These are phyloP conservation scores for Xylariaceae sp. DNA, from an alignment of 2,329 filamentous ascomycete species.

Conservation along the genomic window DNA sequence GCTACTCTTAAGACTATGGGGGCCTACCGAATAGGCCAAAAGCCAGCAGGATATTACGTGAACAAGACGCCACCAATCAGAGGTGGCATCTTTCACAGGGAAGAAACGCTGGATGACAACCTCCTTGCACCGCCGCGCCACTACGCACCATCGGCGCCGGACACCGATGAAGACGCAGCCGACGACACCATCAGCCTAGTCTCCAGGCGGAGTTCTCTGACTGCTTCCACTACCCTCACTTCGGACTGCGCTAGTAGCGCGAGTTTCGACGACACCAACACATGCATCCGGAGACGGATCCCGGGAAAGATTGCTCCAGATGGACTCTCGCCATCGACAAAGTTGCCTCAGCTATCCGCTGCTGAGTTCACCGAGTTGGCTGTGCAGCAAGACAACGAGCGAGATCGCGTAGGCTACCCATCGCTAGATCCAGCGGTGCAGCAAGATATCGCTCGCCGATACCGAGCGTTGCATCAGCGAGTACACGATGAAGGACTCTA, in stretches of 20 bases:
- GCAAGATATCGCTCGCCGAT: slow-evolving; percentile 59
- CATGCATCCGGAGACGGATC: neutral
- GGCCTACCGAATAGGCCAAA: slow-evolving; percentile 63
- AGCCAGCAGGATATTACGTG: slow-evolving; percentile 57
- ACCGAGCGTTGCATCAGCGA: slow-evolving; percentile 60
- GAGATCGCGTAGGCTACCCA: slow-evolving; percentile 51
- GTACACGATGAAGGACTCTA: slow-evolving; percentile 63
- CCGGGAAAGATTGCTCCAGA: neutral
- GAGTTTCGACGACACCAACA: too few relatives aligned
- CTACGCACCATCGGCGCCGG: neutral
- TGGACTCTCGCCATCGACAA: too few relatives aligned
- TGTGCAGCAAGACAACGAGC: slow-evolving; percentile 45
- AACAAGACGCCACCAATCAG: slow-evolving; percentile 66
- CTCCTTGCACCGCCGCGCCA: neutral
- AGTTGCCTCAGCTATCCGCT: slow-evolving; percentile 17
- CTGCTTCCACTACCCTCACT: too few relatives aligned
- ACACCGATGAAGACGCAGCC: neutral
- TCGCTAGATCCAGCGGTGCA: slow-evolving; percentile 61
- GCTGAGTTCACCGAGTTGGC: slow-evolving; percentile 45
- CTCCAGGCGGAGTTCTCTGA: too few relatives aligned
- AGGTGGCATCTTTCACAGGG: slow-evolving; percentile 49
- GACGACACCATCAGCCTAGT: too few relatives aligned
- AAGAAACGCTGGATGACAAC: slow-evolving; percentile 6
- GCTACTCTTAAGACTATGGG: slow-evolving; percentile 62
- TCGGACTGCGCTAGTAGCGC: too few relatives aligned